Evolutionary conservation across 2,329 filamentous ascomycete genomes (phyloP).

Genomic region (Pseudogymnoascus sp.): DNA sequence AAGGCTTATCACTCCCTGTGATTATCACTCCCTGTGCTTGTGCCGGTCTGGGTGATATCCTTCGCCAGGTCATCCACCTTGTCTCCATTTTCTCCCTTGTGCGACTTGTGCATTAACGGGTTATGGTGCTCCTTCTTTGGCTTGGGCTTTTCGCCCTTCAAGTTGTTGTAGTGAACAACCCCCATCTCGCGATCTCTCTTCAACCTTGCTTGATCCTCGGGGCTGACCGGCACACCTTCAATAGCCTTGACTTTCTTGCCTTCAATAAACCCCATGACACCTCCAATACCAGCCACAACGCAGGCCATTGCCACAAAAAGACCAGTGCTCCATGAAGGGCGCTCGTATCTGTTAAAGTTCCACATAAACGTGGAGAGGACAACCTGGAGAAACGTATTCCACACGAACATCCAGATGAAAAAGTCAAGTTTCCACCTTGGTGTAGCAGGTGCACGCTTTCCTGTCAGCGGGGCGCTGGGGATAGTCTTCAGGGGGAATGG

Average conservation of each 20-base stretch:
- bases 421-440: slow-evolving; percentile 69
- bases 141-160: slow-evolving; percentile 45
- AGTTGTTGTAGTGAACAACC: slow-evolving; percentile 52
- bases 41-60: neutral
- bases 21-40: neutral
- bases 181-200: slow-evolving; percentile 46
- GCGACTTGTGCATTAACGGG: slow-evolving; percentile 17
- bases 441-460: slow-evolving; percentile 60
- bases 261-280: slow-evolving; percentile 63
- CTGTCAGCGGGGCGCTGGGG: slow-evolving; percentile 63
- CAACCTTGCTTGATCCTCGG: slow-evolving; percentile 45
- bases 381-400: slow-evolving; percentile 72
- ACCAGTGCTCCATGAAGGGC: slow-evolving; percentile 75
- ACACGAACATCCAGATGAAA: slow-evolving; percentile 69
- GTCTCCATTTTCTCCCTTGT: slow-evolving; percentile 10
- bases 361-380: slow-evolving; percentile 76
- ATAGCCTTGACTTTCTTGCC: slow-evolving; percentile 64
- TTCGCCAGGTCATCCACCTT: slow-evolving; percentile 10
- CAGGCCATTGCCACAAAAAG: slow-evolving; percentile 70
- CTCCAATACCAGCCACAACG: slow-evolving; percentile 59
- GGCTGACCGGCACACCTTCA: slow-evolving; percentile 61
- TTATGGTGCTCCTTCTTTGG: slow-evolving; percentile 27
- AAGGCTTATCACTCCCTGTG: neutral
- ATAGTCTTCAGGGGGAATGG: slow-evolving; percentile 58
- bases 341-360: slow-evolving; percentile 62